Conservation (phyloP, 192 early-diverging fungal species). For the Haplosporangium gracile region DNA sequence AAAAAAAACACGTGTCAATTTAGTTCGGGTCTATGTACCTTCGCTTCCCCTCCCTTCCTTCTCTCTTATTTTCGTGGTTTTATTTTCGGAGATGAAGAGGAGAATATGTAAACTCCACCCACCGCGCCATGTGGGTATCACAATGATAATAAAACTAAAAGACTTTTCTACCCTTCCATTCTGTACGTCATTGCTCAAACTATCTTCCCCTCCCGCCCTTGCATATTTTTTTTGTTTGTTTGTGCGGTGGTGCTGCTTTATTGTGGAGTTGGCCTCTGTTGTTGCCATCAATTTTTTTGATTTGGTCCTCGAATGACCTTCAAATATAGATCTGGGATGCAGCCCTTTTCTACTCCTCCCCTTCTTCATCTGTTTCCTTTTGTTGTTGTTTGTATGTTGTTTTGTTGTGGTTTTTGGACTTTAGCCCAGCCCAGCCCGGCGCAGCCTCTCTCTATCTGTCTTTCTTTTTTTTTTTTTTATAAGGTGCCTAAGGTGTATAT, state of each 20-base stretch:
- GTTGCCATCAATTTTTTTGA: not conserved
- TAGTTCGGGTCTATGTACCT: not conserved
- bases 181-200: no score
- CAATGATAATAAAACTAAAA: no score
- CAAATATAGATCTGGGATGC: not conserved
- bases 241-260: no score
- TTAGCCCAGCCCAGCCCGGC: no score
- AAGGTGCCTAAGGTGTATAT: no score
- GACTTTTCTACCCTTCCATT: no score
- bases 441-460: no score
- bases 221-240: no score
- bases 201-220: no score
- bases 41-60: not conserved
- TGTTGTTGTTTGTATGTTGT: not conserved
- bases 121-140: no score
- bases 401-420: no score
- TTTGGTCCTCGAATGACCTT: not conserved
- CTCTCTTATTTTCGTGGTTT: not conserved
- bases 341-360: not conserved
- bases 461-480: no score
- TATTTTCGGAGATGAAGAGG: slow-evolving; percentile 5
- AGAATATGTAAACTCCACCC: not conserved
- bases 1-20: not conserved
- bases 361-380: not conserved
- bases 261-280: not conserved